A percentile compares a stretch with the other conserved stretches of the same genome.
These are phyloP conservation scores for Paulownia fortunei DNA, from an alignment of 257 asterid species.

Conservation along the genomic window DNA sequence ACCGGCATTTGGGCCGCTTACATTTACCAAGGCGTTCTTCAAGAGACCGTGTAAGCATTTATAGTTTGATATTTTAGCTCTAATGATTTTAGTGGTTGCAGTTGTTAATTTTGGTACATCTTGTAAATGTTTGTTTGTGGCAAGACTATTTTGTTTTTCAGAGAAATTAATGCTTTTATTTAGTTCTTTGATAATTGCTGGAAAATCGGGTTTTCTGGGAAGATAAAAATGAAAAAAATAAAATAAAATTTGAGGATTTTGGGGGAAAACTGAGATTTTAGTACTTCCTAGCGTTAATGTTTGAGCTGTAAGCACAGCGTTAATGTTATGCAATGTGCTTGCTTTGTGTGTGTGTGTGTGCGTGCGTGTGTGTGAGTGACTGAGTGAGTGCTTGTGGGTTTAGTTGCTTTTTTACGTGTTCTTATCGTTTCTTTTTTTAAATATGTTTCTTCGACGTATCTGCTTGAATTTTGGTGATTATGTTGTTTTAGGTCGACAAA, in stretches of 20 bases:
- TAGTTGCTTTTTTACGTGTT: neutral
- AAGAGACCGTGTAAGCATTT: constrained; percentile 77
- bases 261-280: neutral
- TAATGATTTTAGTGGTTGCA: neutral
- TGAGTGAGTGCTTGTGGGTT: too few relatives aligned
- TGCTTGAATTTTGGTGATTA: neutral
- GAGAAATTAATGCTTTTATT: neutral
- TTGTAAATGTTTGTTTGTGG: neutral
- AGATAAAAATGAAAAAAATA: neutral
- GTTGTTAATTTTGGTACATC: neutral
- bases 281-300: neutral
- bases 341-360: neutral
- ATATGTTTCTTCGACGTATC: neutral
- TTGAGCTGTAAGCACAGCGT: constrained; percentile 8
- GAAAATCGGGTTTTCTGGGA: neutral
- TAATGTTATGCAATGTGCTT: constrained; percentile 27
- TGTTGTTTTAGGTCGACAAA: constrained; percentile 76
- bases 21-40: constrained; percentile 94
- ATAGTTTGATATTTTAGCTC: neutral
- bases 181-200: neutral
- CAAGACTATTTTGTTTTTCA: neutral
- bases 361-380: too few relatives aligned
- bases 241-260: neutral
- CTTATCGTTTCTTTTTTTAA: neutral
- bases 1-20: constrained; percentile 98